Base-by-base conservation (phyloP, 108 stramenopile species). In the Fragilaria crotonensis region DNA sequence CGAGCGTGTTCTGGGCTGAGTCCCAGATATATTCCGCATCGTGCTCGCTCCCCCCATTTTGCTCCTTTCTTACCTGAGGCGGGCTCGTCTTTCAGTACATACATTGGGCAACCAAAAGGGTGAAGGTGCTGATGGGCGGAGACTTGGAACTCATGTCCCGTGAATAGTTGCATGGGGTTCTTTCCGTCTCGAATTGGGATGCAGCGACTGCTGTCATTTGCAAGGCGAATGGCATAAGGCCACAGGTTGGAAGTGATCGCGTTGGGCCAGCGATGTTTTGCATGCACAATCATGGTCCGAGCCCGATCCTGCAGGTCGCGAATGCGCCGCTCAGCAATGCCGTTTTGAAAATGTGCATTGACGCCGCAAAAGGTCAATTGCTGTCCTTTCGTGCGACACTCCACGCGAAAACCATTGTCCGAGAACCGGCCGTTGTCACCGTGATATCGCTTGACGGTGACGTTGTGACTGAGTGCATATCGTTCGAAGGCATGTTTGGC, bases 291-390 rank as follows among this genome's bases (percentile, higher is more conserved):
- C 27, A 62, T 47, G 5, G 68, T 67, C 45, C 72, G 21, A 9
- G 72, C 68, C 11, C 46, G 29, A 5, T 73, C 59, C 2, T 59
- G 64, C 5, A 78, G 64, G 28, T 70, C 68, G 29, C 64, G 52
- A 45, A 70, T 78, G 4, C 55, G 50, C 23, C 41, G 46, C 51
- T 81, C 75, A 3, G 69, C 70, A 27, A 74, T 58, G 0, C 80
- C 80, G 26, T 74, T 81, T 45, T 76, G 76, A 27, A 52, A 59
- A 52, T 81, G 80, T 45, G 68, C 72, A n/a, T 57, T 57, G 18
- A 77, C 80, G 20, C 68, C 75, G 20, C 59, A 62, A 47, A 67
- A 67, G n/a, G 51, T 33, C 20, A 71, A 26, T 23, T 41, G 61
- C 25, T 71, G 68, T 4, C 54, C 60, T 25, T 30, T 33, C n/a